Conservation (phyloP, 1,284 basidiomycete genomes). For the Abortiporus biennis region DNA sequence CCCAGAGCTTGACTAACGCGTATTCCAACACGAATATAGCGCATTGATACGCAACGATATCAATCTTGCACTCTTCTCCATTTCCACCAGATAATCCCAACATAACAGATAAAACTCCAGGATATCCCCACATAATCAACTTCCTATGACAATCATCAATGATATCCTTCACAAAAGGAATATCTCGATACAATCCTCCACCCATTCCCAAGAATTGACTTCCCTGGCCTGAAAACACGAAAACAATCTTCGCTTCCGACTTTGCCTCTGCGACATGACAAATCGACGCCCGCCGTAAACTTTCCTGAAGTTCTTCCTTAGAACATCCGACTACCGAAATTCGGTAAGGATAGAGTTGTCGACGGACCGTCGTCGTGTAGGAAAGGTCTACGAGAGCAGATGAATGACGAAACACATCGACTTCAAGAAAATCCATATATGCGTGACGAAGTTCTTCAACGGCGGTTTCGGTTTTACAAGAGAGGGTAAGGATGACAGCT, state of each 20-base stretch:
- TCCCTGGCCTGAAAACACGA: constrained; percentile 71
- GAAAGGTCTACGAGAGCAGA: constrained; percentile 42
- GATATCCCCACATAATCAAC: constrained; percentile 42
- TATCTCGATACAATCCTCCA: constrained; percentile 40
- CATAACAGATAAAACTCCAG: constrained; percentile 44
- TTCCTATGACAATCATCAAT: constrained; percentile 54
- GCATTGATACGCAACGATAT: constrained; percentile 44
- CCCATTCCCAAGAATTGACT: constrained; percentile 65
- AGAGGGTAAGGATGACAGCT: constrained; percentile 44
- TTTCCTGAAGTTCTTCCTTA: constrained; percentile 37
- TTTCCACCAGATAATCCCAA: constrained; percentile 14
- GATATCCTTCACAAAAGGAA: constrained; percentile 36
- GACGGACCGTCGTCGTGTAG: constrained; percentile 60
- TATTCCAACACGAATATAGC: constrained; percentile 58
- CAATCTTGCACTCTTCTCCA: constrained; percentile 19
- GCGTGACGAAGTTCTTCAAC: constrained; percentile 40
- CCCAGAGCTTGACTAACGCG: constrained; percentile 54
- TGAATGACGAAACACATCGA: neutral
- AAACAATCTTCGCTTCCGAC: constrained; percentile 33
- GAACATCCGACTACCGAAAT: constrained; percentile 39
- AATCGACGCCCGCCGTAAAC: constrained; percentile 31
- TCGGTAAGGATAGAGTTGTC: constrained; percentile 49
- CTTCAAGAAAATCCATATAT: constrained; percentile 41
- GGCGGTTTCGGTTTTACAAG: constrained; percentile 45
- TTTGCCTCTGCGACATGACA: constrained; percentile 19